phyloP scores from a whole-genome alignment of 768 basidiomycete species.

The Pleurotus ostreatus region DNA sequence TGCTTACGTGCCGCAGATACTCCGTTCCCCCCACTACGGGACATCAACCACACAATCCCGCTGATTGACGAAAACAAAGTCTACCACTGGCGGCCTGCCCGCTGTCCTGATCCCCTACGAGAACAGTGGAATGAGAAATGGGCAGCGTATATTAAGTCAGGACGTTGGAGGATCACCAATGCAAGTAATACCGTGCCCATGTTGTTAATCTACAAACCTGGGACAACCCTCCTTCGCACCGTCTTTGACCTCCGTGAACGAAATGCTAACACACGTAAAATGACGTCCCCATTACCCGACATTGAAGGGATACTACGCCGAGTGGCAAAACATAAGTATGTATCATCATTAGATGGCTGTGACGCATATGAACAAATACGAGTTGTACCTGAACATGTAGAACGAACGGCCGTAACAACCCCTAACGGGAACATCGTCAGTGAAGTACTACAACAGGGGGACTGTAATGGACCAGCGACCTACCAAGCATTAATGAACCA shows the following conservation, averaged over 20 bases:
- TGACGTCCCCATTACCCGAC: constrained; percentile 35
- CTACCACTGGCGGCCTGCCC: constrained; percentile 17
- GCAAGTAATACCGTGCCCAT: constrained; percentile 12
- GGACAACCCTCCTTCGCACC: constrained; percentile 22
- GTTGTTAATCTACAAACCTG: constrained; percentile 22
- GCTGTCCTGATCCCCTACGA: constrained; percentile 19
- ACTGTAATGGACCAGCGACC: constrained; percentile 27
- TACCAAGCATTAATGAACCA: constrained; percentile 33
- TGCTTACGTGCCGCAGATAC: constrained; percentile 19
- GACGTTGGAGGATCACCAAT: constrained; percentile 20
- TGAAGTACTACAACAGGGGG: constrained; percentile 23
- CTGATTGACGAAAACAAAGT: constrained; percentile 19
- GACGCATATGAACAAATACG: constrained; percentile 37
- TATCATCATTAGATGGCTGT: constrained; percentile 30
- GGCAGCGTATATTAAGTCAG: constrained; percentile 15
- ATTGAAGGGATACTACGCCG: constrained; percentile 31
- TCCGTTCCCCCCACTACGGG: constrained; percentile 19
- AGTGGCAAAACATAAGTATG: constrained; percentile 21
- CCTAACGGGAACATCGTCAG: constrained; percentile 26
- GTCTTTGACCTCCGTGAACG: constrained; percentile 30
- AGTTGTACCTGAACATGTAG: constrained; percentile 20
- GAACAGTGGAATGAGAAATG: constrained; percentile 18
- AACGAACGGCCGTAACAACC: constrained; percentile 18
- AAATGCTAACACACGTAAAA: constrained; percentile 33
- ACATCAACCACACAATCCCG: constrained; percentile 22